Conservation (phyloP, 2,329 filamentous ascomycete species). For the Verticillium nubilum region DNA sequence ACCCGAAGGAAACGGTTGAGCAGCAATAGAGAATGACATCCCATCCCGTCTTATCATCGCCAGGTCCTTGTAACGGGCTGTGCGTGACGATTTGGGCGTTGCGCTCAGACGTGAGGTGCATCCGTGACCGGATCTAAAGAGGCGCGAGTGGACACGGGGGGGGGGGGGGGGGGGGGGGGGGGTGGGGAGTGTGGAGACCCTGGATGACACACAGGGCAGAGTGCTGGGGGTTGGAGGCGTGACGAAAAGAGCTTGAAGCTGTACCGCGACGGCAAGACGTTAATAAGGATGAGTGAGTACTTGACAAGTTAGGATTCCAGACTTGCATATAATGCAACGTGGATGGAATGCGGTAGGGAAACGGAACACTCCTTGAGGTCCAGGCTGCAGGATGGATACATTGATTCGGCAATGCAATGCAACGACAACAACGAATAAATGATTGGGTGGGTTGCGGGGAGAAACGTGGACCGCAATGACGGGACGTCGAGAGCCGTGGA, state of each 20-base stretch:
- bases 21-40: neutral
- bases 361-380: neutral
- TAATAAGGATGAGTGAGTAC: neutral
- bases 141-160: conserved; percentile 4
- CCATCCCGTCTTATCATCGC: neutral
- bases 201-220: conserved; percentile 4
- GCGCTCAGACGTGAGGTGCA: conserved; percentile 1
- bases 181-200: conserved; percentile 6
- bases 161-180: too few species aligned
- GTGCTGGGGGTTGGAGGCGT: neutral
- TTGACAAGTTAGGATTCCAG: neutral
- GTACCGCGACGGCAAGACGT: conserved; percentile 2
- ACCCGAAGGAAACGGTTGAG: neutral
- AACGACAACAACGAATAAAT: neutral
- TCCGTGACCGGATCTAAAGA: neutral
- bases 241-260: conserved; percentile 3
- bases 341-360: neutral
- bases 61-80: neutral
- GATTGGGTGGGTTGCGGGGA: neutral
- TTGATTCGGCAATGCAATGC: conserved; percentile 1
- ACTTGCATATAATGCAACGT: neutral
- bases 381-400: neutral
- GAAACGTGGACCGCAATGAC: neutral
- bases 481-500: neutral
- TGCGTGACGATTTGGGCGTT: neutral